Base-by-base conservation (phyloP, 129 eudicot species). In the Ambrosia trifida region DNA sequence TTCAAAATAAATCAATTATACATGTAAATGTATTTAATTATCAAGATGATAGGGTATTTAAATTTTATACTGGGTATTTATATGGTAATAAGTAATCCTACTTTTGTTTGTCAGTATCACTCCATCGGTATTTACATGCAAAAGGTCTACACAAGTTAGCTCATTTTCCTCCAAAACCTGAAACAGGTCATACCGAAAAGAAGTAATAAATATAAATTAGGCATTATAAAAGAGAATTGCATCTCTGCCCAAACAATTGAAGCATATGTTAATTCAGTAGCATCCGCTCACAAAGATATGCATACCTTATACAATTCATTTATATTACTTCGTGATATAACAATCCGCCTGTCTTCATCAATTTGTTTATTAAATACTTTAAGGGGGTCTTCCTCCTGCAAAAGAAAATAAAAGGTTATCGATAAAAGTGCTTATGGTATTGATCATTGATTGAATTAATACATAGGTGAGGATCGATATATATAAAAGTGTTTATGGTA, bases 331-430 rank as follows among this genome's bases (percentile, higher is more conserved):
- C 98, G 83, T 18, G 98, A 82, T 70, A 89, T 87, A 54, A 89
- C 93, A 66, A 93, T 93, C 72, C 83, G 84, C 78, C 92, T 85
- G 79, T 93, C 98, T 84, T 89, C 98, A 66, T 93, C 92, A 71
- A 93, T 81, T 82, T 93, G 98, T 77, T 93, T 89, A 76, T 83
- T 87, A 61, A 93, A 76, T 44, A 76, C 74, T 76, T 36, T 76
- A 75, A 88, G 92, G 44, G 80, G 83, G 57, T 95, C 99, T 73
- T 95, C 99, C 79, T 95, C 94, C 93, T 95, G 82, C 74, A 72
- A 73, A 11, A 75, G 30, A 8, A 24, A 50, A 28, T 10, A 49
- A n/a, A 14, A 45, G 24, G 11, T 33, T 38, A 70, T 19, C 56
- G 10, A 60, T 35, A 35, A 35, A 35, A 35, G 40, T 35, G 40